These are phyloP conservation scores for Peronospora belbahrii DNA, from an alignment of 352 stramenopile genomes.

Conservation along the genomic window DNA sequence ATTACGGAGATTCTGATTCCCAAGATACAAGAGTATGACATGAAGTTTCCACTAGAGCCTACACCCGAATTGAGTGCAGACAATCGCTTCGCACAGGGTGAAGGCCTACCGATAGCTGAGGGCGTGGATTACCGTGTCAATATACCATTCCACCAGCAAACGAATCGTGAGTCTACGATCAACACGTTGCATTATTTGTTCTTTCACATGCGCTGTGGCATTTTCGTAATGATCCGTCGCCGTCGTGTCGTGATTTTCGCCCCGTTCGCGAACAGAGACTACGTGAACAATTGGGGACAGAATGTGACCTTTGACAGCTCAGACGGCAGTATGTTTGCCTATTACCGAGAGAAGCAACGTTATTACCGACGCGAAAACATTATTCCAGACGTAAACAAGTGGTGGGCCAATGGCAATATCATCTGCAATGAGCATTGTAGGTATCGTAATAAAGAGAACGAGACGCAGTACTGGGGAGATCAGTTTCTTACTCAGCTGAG, in stretches of 20 bases:
- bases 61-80: slow-evolving; percentile 26
- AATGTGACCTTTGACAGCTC: slow-evolving; percentile 87
- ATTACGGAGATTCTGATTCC: slow-evolving; percentile 66
- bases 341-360: slow-evolving; percentile 87
- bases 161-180: slow-evolving; percentile 80
- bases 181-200: slow-evolving; percentile 98
- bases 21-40: slow-evolving; percentile 74
- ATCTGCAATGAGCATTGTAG: slow-evolving; percentile 95
- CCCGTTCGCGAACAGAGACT: slow-evolving; percentile 96
- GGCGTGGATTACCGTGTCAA: slow-evolving; percentile 82
- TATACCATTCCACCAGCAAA: slow-evolving; percentile 89
- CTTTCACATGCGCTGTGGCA: slow-evolving; percentile 97
- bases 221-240: slow-evolving; percentile 97
- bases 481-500: slow-evolving; percentile 93
- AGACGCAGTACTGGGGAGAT: slow-evolving; percentile 96
- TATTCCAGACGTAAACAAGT: slow-evolving; percentile 83
- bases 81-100: slow-evolving; percentile 64
- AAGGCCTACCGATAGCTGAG: slow-evolving; percentile 40
- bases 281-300: slow-evolving; percentile 94
- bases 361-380: slow-evolving; percentile 78
- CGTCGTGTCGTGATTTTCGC: slow-evolving; percentile 94
- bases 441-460: slow-evolving; percentile 80
- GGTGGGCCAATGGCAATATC: slow-evolving; percentile 99
- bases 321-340: slow-evolving; percentile 85
- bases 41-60: slow-evolving; percentile 42